A percentile compares a stretch with the other conserved stretches of the same genome.
phyloP scores from a whole-genome alignment of 345 rosid genomes.

The Citrus inodora region DNA sequence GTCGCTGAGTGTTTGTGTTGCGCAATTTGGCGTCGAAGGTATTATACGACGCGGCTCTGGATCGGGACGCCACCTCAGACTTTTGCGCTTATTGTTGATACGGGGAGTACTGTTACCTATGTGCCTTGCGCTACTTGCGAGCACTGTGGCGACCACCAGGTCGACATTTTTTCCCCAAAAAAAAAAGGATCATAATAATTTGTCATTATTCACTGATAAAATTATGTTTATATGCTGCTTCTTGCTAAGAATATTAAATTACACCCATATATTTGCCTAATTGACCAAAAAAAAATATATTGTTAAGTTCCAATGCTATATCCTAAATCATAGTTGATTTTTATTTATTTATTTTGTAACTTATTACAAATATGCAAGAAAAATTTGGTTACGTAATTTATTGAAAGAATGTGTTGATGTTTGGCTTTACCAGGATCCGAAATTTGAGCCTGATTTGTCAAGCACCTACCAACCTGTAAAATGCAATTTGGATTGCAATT shows the following conservation, averaged over 20 bases:
- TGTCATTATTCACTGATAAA: background rate
- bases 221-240: background rate
- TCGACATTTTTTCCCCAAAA: slow-evolving; percentile 3
- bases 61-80: slow-evolving; percentile 96
- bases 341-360: background rate
- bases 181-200: too few species aligned
- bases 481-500: slow-evolving; percentile 75
- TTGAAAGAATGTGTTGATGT: background rate
- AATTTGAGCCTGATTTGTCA: slow-evolving; percentile 73
- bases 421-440: slow-evolving; percentile 60
- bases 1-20: background rate
- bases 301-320: background rate
- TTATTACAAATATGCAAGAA: background rate
- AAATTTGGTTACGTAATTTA: background rate
- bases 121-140: slow-evolving; percentile 83
- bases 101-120: slow-evolving; percentile 88
- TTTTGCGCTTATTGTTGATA: slow-evolving; percentile 85
- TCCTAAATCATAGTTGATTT: background rate
- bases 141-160: slow-evolving; percentile 89
- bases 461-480: slow-evolving; percentile 68
- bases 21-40: slow-evolving; percentile 35
- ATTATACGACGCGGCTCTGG: slow-evolving; percentile 85
- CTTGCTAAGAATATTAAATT: too few species aligned
- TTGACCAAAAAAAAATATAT: too few species aligned
- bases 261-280: too few species aligned